Base-by-base conservation (phyloP, 768 basidiomycete genomes). In the Auriculariales sp. region DNA sequence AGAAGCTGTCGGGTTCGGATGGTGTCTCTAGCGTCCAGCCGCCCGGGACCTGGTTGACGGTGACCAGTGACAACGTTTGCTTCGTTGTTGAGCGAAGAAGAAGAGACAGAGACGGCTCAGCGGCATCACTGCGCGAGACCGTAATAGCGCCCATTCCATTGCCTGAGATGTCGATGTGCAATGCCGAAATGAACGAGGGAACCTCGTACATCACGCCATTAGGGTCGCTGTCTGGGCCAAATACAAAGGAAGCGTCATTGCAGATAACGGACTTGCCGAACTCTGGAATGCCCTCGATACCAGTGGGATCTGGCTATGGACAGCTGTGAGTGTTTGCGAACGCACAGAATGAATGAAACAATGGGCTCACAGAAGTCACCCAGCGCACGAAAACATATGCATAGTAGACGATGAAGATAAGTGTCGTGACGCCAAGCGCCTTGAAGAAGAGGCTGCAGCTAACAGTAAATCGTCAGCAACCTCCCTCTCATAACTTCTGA, bases 371-470 rank as follows among this genome's bases (percentile, higher is more conserved):
- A 35, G 67, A 69, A 12, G 67, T 59, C 29, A 69, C 70, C 75
- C 75, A 79, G 28, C 61, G 55, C 28, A 72, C 54, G 14, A 75
- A 60, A 53, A 67, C 71, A 56, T 71, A 62, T 1, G 62, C 63
- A 52, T 68, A 65, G 64, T 69, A 75, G 3, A 69, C 50, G 3
- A 67, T 49, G 39, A 70, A 65, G 14, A 72, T 53, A 17, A 61
- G 59, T 3, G 66, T 51, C n/a, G 77, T 72, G 42, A 78, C 70
- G 19, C 68, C 75, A 47, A 77, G 63, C 2, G 72, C 72, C 56
- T 75, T 79, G 68, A 71, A 77, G 58, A 77, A 70, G 11, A 77
- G 60, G 28, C 63, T 63, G 54, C 74, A 76, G 53, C 76, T 78
- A 49, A n/a, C 39, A 48, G 28, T n/a, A 50, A 49, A 15, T 34